phyloP scores from a whole-genome alignment of 106 monocot genomes.

The Phalaenopsis aphrodite region DNA sequence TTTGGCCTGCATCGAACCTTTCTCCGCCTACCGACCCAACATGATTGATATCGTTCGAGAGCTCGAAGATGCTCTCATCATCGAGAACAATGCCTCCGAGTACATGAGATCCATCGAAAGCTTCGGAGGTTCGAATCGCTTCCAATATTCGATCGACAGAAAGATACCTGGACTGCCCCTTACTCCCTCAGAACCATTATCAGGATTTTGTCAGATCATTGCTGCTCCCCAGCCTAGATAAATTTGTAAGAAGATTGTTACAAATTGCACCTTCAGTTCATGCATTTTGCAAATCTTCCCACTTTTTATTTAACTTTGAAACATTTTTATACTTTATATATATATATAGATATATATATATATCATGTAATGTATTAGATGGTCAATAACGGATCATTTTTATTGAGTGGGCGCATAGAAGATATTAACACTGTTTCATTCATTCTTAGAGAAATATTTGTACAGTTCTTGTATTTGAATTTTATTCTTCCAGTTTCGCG shows the following conservation, averaged over 20 bases:
- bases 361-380: neutral
- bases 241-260: neutral
- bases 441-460: neutral
- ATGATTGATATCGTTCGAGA: conserved; percentile 53
- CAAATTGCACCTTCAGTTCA: neutral
- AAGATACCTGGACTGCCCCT: conserved; percentile 11
- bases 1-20: conserved; percentile 32
- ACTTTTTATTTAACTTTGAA: neutral
- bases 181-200: conserved; percentile 9
- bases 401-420: neutral
- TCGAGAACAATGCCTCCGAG: conserved; percentile 64
- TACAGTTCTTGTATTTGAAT: conserved; percentile 1
- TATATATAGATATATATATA: neutral
- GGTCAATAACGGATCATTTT: neutral
- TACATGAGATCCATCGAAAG: conserved; percentile 66
- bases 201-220: conserved; percentile 7
- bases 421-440: neutral
- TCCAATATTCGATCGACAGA: conserved; percentile 17
- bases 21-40: conserved; percentile 39
- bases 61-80: conserved; percentile 57
- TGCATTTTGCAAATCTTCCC: neutral
- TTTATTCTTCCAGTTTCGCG: neutral
- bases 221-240: conserved; percentile 24
- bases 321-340: neutral
- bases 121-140: conserved; percentile 45